Evolutionary conservation across 202 grass and related monocot genomes (phyloP).

Genomic region (Bolboschoenoplectus hybrid): DNA sequence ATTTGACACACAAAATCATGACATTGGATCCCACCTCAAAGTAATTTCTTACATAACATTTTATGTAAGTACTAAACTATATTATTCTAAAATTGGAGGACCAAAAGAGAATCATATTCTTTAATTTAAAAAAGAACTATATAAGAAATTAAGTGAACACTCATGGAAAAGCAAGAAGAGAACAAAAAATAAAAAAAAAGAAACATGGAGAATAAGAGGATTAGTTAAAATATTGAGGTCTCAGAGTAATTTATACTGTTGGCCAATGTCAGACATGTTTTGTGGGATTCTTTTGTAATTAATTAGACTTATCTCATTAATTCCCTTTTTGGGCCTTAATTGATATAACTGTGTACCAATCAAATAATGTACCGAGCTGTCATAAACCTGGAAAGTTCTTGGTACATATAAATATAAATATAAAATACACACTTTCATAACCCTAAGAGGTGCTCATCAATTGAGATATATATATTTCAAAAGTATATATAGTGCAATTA

Average conservation of each 20-base stretch:
- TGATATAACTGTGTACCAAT: conserved; percentile 37
- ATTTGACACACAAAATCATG: too few species aligned
- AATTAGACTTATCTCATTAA: conserved; percentile 47
- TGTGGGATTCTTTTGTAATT: conserved; percentile 47
- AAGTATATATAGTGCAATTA: neutral
- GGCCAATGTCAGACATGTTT: conserved; percentile 39
- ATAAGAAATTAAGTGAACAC: neutral
- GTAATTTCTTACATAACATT: too few species aligned
- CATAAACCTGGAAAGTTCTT: conserved; percentile 40
- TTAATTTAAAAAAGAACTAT: neutral
- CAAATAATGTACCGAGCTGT: conserved; percentile 39
- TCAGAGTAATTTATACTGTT: conserved; percentile 19
- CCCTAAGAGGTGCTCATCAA: conserved; percentile 2
- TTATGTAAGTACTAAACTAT: too few species aligned
- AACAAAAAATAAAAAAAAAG: neutral
- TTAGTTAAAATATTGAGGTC: conserved; percentile 32
- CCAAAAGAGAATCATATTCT: too few species aligned
- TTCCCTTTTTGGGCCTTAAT: conserved; percentile 33
- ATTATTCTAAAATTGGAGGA: too few species aligned
- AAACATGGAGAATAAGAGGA: neutral
- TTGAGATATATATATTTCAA: conserved; percentile 23
- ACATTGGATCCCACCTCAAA: too few species aligned
- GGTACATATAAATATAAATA: neutral
- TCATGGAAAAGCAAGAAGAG: neutral
- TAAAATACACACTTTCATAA: neutral